These are phyloP conservation scores for Starmerella geochares DNA, from an alignment of 805 yeast genomes.

Conservation along the genomic window DNA sequence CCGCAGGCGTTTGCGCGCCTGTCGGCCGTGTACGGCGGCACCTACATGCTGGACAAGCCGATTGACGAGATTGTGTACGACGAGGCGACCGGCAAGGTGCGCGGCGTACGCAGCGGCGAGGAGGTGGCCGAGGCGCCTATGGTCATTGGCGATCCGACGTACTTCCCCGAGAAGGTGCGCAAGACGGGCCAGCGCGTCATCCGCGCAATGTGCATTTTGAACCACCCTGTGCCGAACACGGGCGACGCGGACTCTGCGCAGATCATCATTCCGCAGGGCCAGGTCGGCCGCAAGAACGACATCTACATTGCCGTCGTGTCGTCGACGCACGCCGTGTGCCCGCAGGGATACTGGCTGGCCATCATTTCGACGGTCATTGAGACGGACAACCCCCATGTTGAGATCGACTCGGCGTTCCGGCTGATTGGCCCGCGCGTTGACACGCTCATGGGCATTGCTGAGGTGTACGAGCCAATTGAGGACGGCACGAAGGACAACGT, in stretches of 20 bases:
- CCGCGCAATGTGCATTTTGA: constrained; percentile 77
- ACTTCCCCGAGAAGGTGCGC: constrained; percentile 75
- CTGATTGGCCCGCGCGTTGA: constrained; percentile 69
- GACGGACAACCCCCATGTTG: constrained; percentile 84
- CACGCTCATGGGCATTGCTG: constrained; percentile 88
- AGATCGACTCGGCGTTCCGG: constrained; percentile 87
- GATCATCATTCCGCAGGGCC: constrained; percentile 93
- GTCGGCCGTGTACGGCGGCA: constrained; percentile 95
- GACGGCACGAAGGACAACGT: constrained; percentile 76
- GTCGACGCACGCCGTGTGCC: constrained; percentile 78
- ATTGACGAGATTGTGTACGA: constrained; percentile 77
- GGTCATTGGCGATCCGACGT: constrained; percentile 95
- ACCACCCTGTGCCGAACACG: constrained; percentile 80
- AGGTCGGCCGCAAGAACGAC: constrained; percentile 83
- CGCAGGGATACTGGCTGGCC: constrained; percentile 82
- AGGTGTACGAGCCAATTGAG: constrained; percentile 71
- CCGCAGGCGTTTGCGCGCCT: constrained; percentile 99
- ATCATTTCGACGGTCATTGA: constrained; percentile 90
- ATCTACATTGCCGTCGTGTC: constrained; percentile 88
- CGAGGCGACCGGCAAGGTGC: constrained; percentile 53
- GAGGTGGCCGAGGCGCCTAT: constrained; percentile 86
- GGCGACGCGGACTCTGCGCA: constrained; percentile 79
- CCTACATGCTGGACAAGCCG: constrained; percentile 95
- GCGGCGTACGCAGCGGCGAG: constrained; percentile 82
- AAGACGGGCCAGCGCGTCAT: constrained; percentile 65